Base-by-base conservation (phyloP, 306 rosid genomes). In the Cucumis cinereus region DNA sequence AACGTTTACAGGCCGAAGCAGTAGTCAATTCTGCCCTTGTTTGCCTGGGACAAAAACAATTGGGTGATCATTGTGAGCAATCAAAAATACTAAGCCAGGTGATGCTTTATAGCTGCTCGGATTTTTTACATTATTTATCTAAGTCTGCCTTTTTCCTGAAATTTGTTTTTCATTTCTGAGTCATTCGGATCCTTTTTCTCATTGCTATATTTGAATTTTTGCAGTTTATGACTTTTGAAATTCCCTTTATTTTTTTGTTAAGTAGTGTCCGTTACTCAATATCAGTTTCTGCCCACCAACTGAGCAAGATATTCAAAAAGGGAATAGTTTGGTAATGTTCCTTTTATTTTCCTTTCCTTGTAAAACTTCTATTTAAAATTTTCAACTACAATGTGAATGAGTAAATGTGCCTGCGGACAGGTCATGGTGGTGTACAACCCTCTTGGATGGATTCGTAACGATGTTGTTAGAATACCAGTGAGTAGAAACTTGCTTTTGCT, bases 271-370 rank as follows among this genome's bases (percentile, higher is more conserved):
- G 79, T 81, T 89, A 72, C 90, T 93, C 64, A 93, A 93, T 83
- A 91, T 93, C 83, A 93, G 98, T 80, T 91, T 72, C 85, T 93
- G 97, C 81, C 97, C 98, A 78, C 87, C 89, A 38, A 90, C 97
- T 9, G 98, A 93, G 79, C 79, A 82, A 77, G 83, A 72, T 43
- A 84, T 88, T 77, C 84, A 87, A 64, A 77, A 75, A 30, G 84
- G 85, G 26, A 91, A 90, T 71, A 91, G 90, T 79, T 88, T 91
- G 98, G 98, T 91, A 91, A 80, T 68, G 19, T 59, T 76, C 73
- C 80, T 17, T 52, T 52, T 72, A 52, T 16, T 78, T 0, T 35
- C 17, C 57, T 14, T 40, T 77, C 52, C 3, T 17, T 47, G 22
- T 20, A 64, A 55, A 6, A 62, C 11, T 5, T 41, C 71, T 20